phyloP scores from a whole-genome alignment of 352 stramenopile species.

The Achlya hypogyna region DNA sequence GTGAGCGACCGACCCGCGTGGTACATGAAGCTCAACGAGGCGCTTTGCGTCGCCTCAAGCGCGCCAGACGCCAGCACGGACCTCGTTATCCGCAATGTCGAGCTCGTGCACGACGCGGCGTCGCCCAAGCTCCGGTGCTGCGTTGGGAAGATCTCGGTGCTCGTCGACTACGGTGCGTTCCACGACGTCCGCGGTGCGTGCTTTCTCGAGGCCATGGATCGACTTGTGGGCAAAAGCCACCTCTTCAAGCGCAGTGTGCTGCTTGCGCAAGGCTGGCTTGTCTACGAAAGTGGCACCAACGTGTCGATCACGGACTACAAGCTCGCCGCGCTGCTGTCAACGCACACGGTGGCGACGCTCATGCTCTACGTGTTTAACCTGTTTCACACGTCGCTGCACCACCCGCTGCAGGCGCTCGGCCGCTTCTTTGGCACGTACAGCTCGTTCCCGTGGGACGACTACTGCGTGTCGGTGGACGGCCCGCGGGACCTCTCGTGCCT shows the following conservation, averaged over 20 bases:
- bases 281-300: slow-evolving; percentile 27
- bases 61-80: background rate
- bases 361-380: slow-evolving; percentile 32
- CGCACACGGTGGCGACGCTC: slow-evolving; percentile 25
- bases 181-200: slow-evolving; percentile 26
- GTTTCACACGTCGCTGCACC: slow-evolving; percentile 28
- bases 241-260: slow-evolving; percentile 34
- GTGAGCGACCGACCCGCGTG: slow-evolving; percentile 25
- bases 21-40: slow-evolving; percentile 36
- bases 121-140: slow-evolving; percentile 28
- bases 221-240: slow-evolving; percentile 28
- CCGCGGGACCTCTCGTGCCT: slow-evolving; percentile 21
- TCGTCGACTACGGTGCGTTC: slow-evolving; percentile 29
- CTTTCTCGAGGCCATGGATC: slow-evolving; percentile 28
- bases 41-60: slow-evolving; percentile 25
- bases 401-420: slow-evolving; percentile 29
- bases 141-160: slow-evolving; percentile 29
- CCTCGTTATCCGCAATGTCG: slow-evolving; percentile 27
- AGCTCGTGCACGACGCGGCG: slow-evolving; percentile 28
- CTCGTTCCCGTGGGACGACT: slow-evolving; percentile 26
- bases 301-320: slow-evolving; percentile 24
- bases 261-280: slow-evolving; percentile 32
- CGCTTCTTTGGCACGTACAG: slow-evolving; percentile 31
- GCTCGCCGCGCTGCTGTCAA: slow-evolving; percentile 24
- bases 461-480: slow-evolving; percentile 26